Base-by-base conservation (phyloP, 148 eudicot species). In the Rhododendron williamsianum region DNA sequence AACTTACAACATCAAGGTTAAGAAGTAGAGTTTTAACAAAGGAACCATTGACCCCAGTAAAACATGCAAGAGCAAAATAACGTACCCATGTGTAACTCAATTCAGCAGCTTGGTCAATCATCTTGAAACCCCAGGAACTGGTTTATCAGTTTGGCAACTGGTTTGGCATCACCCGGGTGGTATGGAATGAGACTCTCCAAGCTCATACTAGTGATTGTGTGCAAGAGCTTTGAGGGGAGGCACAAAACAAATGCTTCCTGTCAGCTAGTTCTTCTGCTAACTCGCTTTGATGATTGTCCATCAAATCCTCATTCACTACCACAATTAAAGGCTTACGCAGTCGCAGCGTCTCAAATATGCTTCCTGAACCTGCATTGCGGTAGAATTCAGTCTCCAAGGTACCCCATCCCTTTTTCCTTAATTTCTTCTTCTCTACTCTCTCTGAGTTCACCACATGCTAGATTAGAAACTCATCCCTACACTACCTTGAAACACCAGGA, bases 281-380 rank as follows among this genome's bases (percentile, higher is more conserved):
- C 91, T 95, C 97, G 41, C 89, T 92, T 91, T 94, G 99, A 87
- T 96, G 98, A 86, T 96, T 96, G 91, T 96, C 98, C 98, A 96
- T 96, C 87, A 94, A 89, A 87, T 93, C 96, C 92, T 95, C 98
- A 67, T 93, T 96, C 82, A 95, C 98, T 27, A 94, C 99, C 60
- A 96, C 99, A 67, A 96, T 92, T 85, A 96, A 83, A 6, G 97
- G 98, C 83, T 93, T 95, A 7, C 84, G 69, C 82, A 90, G 81
- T 72, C 89, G 85, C 78, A 96, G 82, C 23, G 97, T 91, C 93
- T 96, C 98, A 86, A 95, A 96, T 89, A 96, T 94, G 93, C 98
- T 95, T 80, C 98, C 99, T 82, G 98, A 94, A 82, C 99, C 99
- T 96, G 85, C 80, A 80, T 58, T 33, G 74, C 23, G 8, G 60